phyloP scores from a whole-genome alignment of 192 early-diverging fungal species.

The Coemansia sp. region DNA sequence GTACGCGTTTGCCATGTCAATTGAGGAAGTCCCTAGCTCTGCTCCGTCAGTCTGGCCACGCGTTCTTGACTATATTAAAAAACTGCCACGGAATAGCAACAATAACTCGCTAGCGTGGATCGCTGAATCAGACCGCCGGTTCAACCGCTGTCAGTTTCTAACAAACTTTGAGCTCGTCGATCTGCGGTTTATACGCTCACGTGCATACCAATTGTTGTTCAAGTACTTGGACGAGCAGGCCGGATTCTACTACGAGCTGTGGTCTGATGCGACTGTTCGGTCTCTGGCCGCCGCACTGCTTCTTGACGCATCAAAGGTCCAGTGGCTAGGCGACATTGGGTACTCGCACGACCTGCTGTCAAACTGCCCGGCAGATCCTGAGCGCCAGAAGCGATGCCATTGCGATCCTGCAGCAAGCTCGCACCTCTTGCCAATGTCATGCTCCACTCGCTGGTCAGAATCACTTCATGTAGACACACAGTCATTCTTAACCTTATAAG shows the following conservation, averaged over 20 bases:
- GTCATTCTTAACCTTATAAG: no score
- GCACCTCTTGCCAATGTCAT: conserved; percentile 29
- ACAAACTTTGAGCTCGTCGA: conserved; percentile 80
- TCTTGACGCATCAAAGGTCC: conserved; percentile 47
- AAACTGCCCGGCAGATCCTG: conserved; percentile 60
- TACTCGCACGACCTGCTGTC: conserved; percentile 57
- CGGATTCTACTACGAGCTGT: conserved; percentile 54
- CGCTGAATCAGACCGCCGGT: background rate
- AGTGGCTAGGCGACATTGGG: conserved; percentile 62
- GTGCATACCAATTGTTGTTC: conserved; percentile 55
- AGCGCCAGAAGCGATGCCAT: conserved; percentile 21
- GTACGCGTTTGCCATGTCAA: conserved; percentile 27
- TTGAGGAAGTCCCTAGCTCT: conserved; percentile 9
- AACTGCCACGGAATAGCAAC: background rate
- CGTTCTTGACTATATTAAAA: background rate
- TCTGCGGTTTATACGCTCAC: conserved; percentile 61
- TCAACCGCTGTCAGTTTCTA: conserved; percentile 66
- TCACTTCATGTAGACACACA: no score
- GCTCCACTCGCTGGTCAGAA: conserved; percentile 8
- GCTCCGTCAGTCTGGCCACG: conserved; percentile 2
- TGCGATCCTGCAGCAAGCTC: conserved; percentile 37
- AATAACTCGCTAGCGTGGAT: conserved; percentile 29
- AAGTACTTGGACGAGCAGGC: conserved; percentile 49
- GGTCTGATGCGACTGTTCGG: conserved; percentile 57
- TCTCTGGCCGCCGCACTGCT: conserved; percentile 59